Conservation (phyloP, 306 rosid species). For the Malus sylvestris region DNA sequence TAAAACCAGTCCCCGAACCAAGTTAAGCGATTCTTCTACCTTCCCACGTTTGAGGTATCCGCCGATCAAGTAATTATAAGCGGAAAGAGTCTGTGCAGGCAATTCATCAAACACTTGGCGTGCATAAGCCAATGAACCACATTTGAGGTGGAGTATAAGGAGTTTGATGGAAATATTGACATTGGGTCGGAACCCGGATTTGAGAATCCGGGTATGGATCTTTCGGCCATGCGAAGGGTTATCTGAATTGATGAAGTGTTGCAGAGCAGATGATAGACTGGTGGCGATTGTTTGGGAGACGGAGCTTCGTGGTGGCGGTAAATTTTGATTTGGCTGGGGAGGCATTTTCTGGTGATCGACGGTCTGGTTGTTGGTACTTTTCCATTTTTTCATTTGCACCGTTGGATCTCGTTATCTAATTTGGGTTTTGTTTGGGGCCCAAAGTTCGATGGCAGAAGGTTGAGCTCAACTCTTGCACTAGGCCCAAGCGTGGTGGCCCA, state of each 20-base stretch:
- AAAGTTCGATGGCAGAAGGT: too few relatives aligned
- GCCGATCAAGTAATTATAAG: slow-evolving; percentile 69
- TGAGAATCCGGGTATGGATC: slow-evolving; percentile 65
- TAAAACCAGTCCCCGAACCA: slow-evolving; percentile 41
- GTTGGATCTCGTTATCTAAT: not conserved
- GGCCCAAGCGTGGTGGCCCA: too few relatives aligned
- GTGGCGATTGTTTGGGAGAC: slow-evolving; percentile 21
- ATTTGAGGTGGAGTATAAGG: slow-evolving; percentile 56
- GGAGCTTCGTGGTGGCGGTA: slow-evolving; percentile 16
- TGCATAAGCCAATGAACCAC: slow-evolving; percentile 49
- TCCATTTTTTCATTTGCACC: slow-evolving; percentile 27
- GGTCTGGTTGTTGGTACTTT: slow-evolving; percentile 7
- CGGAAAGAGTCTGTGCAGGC: slow-evolving; percentile 50
- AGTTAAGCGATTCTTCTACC: slow-evolving; percentile 42
- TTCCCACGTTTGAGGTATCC: slow-evolving; percentile 57
- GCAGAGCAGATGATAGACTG: slow-evolving; percentile 43
- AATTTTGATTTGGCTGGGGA: not conserved
- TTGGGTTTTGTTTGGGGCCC: not conserved
- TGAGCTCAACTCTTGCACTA: too few relatives aligned
- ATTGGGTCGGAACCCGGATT: slow-evolving; percentile 70
- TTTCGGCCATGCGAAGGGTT: slow-evolving; percentile 63
- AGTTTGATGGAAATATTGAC: slow-evolving; percentile 71
- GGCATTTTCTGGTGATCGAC: not conserved
- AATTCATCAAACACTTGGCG: slow-evolving; percentile 70
- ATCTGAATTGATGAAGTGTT: slow-evolving; percentile 64